phyloP scores from a whole-genome alignment of 1,284 basidiomycete genomes.

The Heterobasidion irregulare region DNA sequence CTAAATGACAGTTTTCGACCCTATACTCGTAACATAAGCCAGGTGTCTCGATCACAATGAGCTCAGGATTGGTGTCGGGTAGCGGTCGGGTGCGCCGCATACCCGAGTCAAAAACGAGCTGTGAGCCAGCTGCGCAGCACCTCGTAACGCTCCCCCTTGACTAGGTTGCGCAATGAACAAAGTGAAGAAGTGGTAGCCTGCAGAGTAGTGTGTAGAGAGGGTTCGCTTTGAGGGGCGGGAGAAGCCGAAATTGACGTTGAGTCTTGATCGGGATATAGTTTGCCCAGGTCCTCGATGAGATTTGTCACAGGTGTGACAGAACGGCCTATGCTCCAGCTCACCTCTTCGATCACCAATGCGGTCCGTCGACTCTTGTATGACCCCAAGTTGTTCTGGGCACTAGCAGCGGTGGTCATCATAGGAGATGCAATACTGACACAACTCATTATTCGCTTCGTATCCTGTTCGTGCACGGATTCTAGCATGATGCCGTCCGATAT shows the following conservation, averaged over 20 bases:
- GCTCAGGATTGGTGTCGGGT: constrained; percentile 41
- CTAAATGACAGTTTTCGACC: constrained; percentile 38
- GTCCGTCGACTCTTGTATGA: constrained; percentile 41
- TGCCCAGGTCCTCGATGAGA: neutral
- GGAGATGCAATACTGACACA: constrained; percentile 72
- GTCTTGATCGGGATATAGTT: too few species aligned
- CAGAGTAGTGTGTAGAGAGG: too few species aligned
- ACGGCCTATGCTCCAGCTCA: neutral
- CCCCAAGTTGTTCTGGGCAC: constrained; percentile 53
- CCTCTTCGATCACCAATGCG: constrained; percentile 3
- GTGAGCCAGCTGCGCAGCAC: too few species aligned
- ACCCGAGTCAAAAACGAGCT: constrained; percentile 3
- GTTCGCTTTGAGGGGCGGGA: too few species aligned
- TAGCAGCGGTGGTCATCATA: constrained; percentile 55
- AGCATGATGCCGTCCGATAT: neutral
- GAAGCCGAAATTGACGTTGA: too few species aligned
- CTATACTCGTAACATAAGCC: constrained; percentile 42
- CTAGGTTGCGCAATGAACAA: too few species aligned
- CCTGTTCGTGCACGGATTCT: constrained; percentile 48
- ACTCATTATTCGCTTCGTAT: constrained; percentile 70
- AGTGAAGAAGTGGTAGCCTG: too few species aligned
- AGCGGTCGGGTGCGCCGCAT: constrained; percentile 42
- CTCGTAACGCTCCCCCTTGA: too few species aligned
- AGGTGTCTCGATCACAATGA: constrained; percentile 34
- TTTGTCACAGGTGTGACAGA: neutral